Percentiles rank a stretch among this genome's conserved stretches.
phyloP scores from a whole-genome alignment of 2,329 filamentous ascomycete genomes.

The Diaporthe sp. region DNA sequence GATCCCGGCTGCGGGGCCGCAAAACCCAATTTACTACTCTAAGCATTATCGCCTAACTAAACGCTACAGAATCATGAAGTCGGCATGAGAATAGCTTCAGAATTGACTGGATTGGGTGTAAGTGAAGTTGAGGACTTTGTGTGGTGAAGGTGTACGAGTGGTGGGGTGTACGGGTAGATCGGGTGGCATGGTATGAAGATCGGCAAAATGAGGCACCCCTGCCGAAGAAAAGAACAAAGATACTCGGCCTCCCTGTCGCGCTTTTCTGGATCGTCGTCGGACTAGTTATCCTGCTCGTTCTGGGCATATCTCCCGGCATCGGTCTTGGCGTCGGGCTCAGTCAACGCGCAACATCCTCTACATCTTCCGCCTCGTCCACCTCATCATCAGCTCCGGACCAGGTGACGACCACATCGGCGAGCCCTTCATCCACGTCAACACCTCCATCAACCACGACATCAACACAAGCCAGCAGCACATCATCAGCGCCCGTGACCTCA shows the following conservation, averaged over 20 bases:
- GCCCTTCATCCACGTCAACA: neutral
- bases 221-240: neutral
- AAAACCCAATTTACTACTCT: too few relatives aligned
- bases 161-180: too few relatives aligned
- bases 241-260: neutral
- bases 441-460: neutral
- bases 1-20: too few relatives aligned
- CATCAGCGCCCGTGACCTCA: slow-evolving; percentile 6
- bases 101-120: too few relatives aligned
- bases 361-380: neutral
- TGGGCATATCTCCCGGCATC: neutral
- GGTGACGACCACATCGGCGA: neutral
- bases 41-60: too few relatives aligned
- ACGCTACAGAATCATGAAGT: too few relatives aligned
- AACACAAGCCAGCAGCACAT: slow-evolving; percentile 4
- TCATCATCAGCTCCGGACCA: neutral
- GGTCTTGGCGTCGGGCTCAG: slow-evolving; percentile 9
- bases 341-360: neutral
- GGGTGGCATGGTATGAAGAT: too few relatives aligned
- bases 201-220: neutral
- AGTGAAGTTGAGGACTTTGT: too few relatives aligned
- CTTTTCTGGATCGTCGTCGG: neutral
- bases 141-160: too few relatives aligned
- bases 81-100: too few relatives aligned
- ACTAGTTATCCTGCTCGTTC: neutral